Evolutionary conservation across 2,329 filamentous ascomycete genomes (phyloP).

Genomic region (Onygena corvina): DNA sequence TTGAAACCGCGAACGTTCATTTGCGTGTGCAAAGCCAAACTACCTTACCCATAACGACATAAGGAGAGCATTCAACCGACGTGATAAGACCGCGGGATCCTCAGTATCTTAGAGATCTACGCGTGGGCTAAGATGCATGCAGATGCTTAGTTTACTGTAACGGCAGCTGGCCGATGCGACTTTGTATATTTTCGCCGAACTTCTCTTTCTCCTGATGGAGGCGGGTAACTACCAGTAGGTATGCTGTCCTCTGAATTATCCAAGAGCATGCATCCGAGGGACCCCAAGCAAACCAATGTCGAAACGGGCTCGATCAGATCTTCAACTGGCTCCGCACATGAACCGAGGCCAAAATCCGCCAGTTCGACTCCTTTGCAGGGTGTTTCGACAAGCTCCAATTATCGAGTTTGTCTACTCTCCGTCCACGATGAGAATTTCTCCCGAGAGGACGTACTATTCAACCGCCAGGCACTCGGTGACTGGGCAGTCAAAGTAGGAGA

Average conservation of each 20-base stretch:
- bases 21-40: no score
- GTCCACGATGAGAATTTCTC: slow-evolving; percentile 62
- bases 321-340: slow-evolving; percentile 18
- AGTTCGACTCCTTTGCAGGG: slow-evolving; percentile 20
- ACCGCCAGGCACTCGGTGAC: slow-evolving; percentile 56
- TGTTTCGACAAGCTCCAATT: slow-evolving; percentile 22
- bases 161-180: not conserved
- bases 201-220: not conserved
- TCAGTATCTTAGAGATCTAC: not conserved
- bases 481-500: slow-evolving; percentile 52
- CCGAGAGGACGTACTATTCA: slow-evolving; percentile 67
- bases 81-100: not conserved
- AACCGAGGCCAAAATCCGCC: slow-evolving; percentile 17
- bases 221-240: not conserved
- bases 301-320: slow-evolving; percentile 5
- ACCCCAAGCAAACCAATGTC: not conserved
- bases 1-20: no score
- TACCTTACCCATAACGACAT: no score
- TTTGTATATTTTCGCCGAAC: not conserved
- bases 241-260: slow-evolving; percentile 1
- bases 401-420: slow-evolving; percentile 40
- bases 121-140: not conserved
- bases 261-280: slow-evolving; percentile 3
- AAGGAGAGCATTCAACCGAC: no score
- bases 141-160: not conserved